Conservation (phyloP, 352 stramenopile genomes). For the Pelagophyceae sp. region DNA sequence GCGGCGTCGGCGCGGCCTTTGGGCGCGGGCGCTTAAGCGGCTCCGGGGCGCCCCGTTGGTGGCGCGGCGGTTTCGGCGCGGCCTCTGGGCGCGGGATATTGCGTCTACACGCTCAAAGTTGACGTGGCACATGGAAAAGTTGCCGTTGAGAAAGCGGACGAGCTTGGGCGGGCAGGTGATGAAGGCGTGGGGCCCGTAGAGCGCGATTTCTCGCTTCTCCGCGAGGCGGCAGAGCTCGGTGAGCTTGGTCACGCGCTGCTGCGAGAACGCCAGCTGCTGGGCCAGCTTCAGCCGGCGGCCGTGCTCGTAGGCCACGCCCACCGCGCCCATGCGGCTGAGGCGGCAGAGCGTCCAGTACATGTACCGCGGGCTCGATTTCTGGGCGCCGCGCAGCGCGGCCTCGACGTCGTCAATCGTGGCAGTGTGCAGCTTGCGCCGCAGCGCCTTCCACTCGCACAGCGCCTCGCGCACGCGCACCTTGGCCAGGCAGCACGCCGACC, state of each 20-base stretch:
- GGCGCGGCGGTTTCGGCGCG: no score
- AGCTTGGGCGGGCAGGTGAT: conserved; percentile 5
- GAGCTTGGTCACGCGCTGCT: neutral
- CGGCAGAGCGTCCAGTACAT: conserved; percentile 3
- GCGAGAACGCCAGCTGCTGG: neutral
- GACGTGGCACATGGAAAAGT: neutral
- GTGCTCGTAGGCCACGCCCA: conserved; percentile 12
- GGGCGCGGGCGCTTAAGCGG: no score
- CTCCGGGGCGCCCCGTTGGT: no score
- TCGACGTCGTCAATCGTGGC: neutral
- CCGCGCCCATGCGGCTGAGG: neutral
- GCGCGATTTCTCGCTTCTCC: neutral
- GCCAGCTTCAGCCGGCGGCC: neutral
- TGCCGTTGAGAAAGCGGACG: neutral
- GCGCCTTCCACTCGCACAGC: neutral
- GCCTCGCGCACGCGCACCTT: neutral
- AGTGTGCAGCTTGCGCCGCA: neutral
- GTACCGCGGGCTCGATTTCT: neutral
- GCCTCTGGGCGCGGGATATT: no score
- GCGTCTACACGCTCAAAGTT: neutral
- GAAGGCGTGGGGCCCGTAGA: neutral
- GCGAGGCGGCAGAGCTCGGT: neutral
- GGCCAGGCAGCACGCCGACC: neutral
- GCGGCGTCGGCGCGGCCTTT: no score
- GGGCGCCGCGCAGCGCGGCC: neutral